A percentile compares a stretch with the other conserved stretches of the same genome.
These are phyloP conservation scores for Pelagophyceae sp. DNA, from an alignment of 352 stramenopile species.

Conservation along the genomic window DNA sequence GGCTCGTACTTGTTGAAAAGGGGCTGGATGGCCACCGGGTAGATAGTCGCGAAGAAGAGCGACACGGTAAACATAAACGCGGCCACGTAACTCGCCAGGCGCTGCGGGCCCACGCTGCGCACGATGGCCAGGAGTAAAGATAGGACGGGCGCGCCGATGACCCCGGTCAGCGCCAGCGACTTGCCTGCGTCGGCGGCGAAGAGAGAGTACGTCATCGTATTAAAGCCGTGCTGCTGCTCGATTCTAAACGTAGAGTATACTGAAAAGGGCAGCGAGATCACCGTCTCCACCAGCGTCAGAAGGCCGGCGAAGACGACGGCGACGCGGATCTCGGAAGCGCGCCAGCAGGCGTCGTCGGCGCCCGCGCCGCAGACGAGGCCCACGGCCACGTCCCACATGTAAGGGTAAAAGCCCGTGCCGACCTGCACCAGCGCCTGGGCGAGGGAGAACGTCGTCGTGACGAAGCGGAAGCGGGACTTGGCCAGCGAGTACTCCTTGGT, in stretches of 20 bases:
- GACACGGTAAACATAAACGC: slow-evolving; percentile 82
- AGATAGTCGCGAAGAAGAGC: slow-evolving; percentile 88
- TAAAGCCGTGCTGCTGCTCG: slow-evolving; percentile 92
- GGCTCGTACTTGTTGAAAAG: slow-evolving; percentile 91
- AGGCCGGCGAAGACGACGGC: slow-evolving; percentile 55
- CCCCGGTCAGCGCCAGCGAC: slow-evolving; percentile 66
- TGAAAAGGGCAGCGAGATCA: slow-evolving; percentile 64
- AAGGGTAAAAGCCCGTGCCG: slow-evolving; percentile 79
- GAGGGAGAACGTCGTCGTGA: slow-evolving; percentile 71
- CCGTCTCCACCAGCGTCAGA: slow-evolving; percentile 50
- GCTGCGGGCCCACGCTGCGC: slow-evolving; percentile 45
- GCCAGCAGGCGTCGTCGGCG: slow-evolving; percentile 42
- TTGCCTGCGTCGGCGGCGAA: slow-evolving; percentile 93
- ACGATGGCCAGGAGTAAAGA: slow-evolving; percentile 60
- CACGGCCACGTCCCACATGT: slow-evolving; percentile 76
- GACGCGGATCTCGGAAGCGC: slow-evolving; percentile 63
- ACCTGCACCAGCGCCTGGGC: slow-evolving; percentile 70
- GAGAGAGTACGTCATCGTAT: slow-evolving; percentile 85
- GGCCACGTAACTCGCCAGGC: slow-evolving; percentile 87
- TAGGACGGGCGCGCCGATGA: slow-evolving; percentile 60
- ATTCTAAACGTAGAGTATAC: slow-evolving; percentile 91
- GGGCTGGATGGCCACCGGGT: slow-evolving; percentile 89
- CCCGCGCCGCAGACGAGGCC: slow-evolving; percentile 48
- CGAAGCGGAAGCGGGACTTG: slow-evolving; percentile 86
- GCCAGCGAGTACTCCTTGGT: slow-evolving; percentile 85